These are phyloP conservation scores for Blastobotrys ciferrii DNA, from an alignment of 1,139 yeast genomes.

Conservation along the genomic window DNA sequence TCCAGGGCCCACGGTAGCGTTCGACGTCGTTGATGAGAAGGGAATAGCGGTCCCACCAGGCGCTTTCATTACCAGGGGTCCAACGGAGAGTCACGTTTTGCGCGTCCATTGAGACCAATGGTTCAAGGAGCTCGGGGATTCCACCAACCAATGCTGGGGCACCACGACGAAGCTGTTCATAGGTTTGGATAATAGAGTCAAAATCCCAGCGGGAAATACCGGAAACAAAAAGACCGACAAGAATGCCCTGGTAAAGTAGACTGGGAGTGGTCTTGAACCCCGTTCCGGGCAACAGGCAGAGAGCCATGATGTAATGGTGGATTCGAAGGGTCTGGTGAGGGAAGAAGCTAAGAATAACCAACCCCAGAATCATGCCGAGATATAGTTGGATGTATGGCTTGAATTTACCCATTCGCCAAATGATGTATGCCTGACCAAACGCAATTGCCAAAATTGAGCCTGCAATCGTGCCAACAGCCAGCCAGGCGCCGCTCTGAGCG, in stretches of 20 bases:
- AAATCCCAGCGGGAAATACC: slow-evolving; percentile 94
- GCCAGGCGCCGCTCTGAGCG: slow-evolving; percentile 72
- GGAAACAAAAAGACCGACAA: slow-evolving; percentile 74
- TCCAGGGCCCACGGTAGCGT: slow-evolving; percentile 52
- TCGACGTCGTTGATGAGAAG: slow-evolving; percentile 79
- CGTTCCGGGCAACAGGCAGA: slow-evolving; percentile 81
- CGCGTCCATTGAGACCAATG: slow-evolving; percentile 17
- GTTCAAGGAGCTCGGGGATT: slow-evolving; percentile 49
- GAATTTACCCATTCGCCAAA: slow-evolving; percentile 81
- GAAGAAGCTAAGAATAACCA: slow-evolving; percentile 49
- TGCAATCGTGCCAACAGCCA: slow-evolving; percentile 56
- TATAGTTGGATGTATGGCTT: slow-evolving; percentile 55
- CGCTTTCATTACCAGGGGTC: slow-evolving; percentile 1
- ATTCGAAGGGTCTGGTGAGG: slow-evolving; percentile 76
- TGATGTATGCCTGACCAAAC: slow-evolving; percentile 67
- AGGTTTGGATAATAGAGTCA: slow-evolving; percentile 84
- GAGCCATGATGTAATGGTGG: slow-evolving; percentile 86
- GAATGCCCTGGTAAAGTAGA: slow-evolving; percentile 73
- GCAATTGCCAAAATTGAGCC: slow-evolving; percentile 52
- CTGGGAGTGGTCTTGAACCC: slow-evolving; percentile 61
- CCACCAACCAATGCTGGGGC: slow-evolving; percentile 61
- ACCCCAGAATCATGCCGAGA: slow-evolving; percentile 44
- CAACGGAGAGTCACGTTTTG: slow-evolving; percentile 12
- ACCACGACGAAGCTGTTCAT: slow-evolving; percentile 61
- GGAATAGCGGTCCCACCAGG: slow-evolving; percentile 49